Evolutionary conservation across 768 basidiomycete species (phyloP).

Genomic region (Antrodiella citrinella): DNA sequence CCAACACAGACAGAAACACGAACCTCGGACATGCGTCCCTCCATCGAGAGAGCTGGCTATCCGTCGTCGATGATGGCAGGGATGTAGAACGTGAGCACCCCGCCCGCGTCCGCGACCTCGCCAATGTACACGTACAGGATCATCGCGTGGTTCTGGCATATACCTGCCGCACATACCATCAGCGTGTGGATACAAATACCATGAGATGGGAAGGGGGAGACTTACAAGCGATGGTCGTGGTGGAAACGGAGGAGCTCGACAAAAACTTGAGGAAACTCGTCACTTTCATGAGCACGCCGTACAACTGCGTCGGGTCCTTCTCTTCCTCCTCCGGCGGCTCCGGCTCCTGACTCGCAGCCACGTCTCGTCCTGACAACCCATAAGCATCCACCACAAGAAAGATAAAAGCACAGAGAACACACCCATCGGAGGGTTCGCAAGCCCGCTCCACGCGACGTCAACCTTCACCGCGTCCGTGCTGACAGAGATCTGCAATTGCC

Average conservation of each 20-base stretch:
- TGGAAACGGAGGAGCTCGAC: conserved; percentile 71
- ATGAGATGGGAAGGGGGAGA: conserved; percentile 9
- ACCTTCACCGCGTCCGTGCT: conserved; percentile 68
- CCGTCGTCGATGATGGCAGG: conserved; percentile 64
- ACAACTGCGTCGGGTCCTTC: conserved; percentile 49
- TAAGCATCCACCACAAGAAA: background rate
- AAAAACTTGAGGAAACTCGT: conserved; percentile 77
- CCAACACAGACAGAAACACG: no score
- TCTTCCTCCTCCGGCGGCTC: conserved; percentile 27
- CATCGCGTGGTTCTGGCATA: conserved; percentile 76
- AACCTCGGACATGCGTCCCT: no score
- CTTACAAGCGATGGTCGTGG: conserved; percentile 80
- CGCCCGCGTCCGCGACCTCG: conserved; percentile 68
- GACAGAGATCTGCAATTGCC: conserved; percentile 46
- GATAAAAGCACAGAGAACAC: background rate
- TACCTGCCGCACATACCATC: no score
- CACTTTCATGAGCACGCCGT: conserved; percentile 60
- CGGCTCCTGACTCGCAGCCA: conserved; percentile 14
- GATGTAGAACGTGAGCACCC: conserved; percentile 83
- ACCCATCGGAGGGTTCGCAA: conserved; percentile 56
- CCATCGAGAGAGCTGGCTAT: no score
- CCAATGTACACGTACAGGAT: conserved; percentile 90
- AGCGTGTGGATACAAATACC: background rate
- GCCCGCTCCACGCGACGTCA: conserved; percentile 74
- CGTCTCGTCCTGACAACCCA: background rate